A percentile compares a stretch with the other conserved stretches of the same genome.
Conservation (phyloP, 2,329 filamentous ascomycete species). For the Alternaria incomplexa region DNA sequence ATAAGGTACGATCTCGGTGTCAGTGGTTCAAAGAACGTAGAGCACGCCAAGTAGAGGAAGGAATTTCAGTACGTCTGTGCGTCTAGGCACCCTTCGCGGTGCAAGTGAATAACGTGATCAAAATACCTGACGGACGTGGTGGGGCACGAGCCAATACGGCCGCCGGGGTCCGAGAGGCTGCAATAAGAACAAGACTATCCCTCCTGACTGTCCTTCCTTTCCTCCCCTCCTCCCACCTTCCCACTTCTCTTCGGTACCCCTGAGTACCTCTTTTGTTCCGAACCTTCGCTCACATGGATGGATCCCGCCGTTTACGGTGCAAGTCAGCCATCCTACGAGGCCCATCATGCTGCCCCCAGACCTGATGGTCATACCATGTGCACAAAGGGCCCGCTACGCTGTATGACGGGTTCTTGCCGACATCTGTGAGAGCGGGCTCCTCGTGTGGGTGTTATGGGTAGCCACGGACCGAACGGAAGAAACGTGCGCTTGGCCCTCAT, state of each 20-base stretch:
- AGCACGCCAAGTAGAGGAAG: background rate
- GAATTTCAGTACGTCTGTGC: background rate
- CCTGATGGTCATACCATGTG: background rate
- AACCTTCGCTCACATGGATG: background rate
- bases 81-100: background rate
- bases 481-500: background rate
- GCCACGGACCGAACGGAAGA: background rate
- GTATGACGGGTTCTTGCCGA: background rate
- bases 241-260: background rate
- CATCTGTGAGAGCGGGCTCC: background rate
- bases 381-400: background rate
- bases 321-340: background rate
- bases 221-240: background rate
- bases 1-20: background rate
- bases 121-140: background rate
- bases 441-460: background rate
- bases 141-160: background rate
- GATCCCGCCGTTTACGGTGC: background rate
- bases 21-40: background rate
- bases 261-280: background rate
- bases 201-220: background rate
- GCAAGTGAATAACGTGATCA: background rate
- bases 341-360: background rate
- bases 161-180: background rate
- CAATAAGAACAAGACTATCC: background rate